Evolutionary conservation across 306 rosid genomes (phyloP).

Genomic region (Medicago ruthenica): DNA sequence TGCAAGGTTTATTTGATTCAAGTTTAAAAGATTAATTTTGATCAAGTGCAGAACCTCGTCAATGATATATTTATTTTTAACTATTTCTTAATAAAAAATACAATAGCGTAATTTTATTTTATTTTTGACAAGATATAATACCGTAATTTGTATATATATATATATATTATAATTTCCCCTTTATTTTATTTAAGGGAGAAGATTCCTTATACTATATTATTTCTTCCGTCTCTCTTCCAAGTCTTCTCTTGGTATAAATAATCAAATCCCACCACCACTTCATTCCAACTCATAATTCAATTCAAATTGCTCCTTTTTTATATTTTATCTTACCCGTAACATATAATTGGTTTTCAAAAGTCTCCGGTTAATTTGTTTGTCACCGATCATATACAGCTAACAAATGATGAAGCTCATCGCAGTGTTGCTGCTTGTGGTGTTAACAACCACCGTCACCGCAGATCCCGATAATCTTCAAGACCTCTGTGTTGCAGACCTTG

Average conservation of each 20-base stretch:
- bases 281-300: background rate
- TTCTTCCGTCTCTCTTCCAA: background rate
- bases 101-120: background rate
- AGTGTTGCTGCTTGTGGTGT: constrained; percentile 40
- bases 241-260: constrained; percentile 25
- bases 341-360: constrained; percentile 15
- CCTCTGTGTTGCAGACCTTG: constrained; percentile 80
- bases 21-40: too few relatives aligned
- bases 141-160: too few relatives aligned
- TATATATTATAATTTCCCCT: background rate
- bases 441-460: constrained; percentile 50
- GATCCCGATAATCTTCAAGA: constrained; percentile 94
- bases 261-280: background rate
- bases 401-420: constrained; percentile 46
- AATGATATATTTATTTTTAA: too few relatives aligned
- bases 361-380: constrained; percentile 14
- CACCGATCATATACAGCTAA: background rate
- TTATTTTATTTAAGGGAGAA: background rate
- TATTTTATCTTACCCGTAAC: background rate
- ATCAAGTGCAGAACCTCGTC: too few relatives aligned
- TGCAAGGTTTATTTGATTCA: too few relatives aligned
- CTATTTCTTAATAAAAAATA: too few relatives aligned
- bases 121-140: too few relatives aligned
- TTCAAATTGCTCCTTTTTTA: background rate
- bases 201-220: background rate